phyloP scores from a whole-genome alignment of 1,284 basidiomycete genomes.

The Apiotrichum veenhuisii region DNA sequence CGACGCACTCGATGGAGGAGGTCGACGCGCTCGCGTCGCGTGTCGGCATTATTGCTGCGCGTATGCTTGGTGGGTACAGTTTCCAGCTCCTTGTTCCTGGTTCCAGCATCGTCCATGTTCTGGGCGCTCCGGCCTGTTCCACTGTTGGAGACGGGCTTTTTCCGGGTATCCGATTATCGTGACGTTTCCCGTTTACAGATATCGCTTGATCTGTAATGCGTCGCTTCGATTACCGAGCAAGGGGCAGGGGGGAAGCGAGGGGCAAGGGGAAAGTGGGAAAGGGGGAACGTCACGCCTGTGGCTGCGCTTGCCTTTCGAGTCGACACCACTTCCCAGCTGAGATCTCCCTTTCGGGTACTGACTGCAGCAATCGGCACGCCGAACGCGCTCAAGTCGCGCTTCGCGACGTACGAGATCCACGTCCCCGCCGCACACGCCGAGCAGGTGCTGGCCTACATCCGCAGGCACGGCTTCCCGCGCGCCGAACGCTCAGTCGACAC shows the following conservation, averaged over 20 bases:
- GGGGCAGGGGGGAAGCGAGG: no score
- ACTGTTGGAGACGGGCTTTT: background rate
- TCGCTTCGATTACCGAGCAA: no score
- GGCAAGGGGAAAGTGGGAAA: no score
- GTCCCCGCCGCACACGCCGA: conserved; percentile 61
- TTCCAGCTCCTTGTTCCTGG: no score
- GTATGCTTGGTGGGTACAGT: conserved; percentile 59
- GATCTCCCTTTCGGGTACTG: background rate
- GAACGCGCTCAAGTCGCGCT: conserved; percentile 60
- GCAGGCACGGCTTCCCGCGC: conserved; percentile 60
- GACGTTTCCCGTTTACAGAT: no score
- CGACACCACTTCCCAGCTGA: background rate
- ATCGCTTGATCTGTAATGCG: no score
- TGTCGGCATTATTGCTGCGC: conserved; percentile 67
- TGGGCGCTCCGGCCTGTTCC: no score
- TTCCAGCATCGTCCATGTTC: no score
- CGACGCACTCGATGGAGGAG: conserved; percentile 75
- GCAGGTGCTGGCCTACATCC: conserved; percentile 60
- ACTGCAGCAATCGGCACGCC: conserved; percentile 58
- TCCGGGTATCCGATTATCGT: no score
- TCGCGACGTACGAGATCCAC: conserved; percentile 73
- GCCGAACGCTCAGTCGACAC: conserved; percentile 26
- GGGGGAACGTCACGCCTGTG: no score
- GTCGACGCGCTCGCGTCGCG: conserved; percentile 69
- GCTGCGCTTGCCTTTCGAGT: no score